Evolutionary conservation across 2,329 filamentous ascomycete genomes (phyloP), one percentile per base, ranked within the genome.

Genomic region (Ramularia endophylla): DNA sequence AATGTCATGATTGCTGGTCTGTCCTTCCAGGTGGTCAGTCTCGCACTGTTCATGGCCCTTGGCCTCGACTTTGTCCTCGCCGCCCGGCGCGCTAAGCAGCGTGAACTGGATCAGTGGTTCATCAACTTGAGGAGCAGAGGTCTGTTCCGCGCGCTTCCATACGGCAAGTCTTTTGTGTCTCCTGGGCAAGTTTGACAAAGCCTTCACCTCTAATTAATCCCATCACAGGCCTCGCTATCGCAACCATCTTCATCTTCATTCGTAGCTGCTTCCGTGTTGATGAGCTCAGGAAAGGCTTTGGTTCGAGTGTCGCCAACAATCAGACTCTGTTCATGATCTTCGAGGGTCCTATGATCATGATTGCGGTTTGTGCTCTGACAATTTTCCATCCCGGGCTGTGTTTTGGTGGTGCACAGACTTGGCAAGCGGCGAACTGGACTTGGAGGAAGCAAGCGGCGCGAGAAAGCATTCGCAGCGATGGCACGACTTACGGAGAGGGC

Each of bases 281-380:
- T 0, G 81, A 86, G 69, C 63, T 86, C 48, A 75, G 72, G 48
- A 67, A 74, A 38, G 82, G 82, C 1, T 87, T 79, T 74, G 61
- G 56, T 3, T 80, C 80, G 0, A 61, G 69, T 16, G 60, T 85
- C 52, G 73, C 72, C 58, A 67, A 71, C 50, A 57, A 74, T 28
- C 65, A 76, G 54, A 43, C 57, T 2, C 62, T 66, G 13, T 74
- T 75, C 52, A 70, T 76, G 52, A 57, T 68, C 5, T 56, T 77
- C 3, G 73, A 77, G 47, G 72, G 73, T 15, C 66, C 67, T 3
- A 75, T 76, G 71, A 71, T 78, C 37, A 61, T 62, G 3, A 54
- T 74, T 9, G 66, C 73, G 2, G 61, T 64, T n/a, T 41, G 68
- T 3, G 58, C 54, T 1, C 55, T 76, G 44, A 76, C 70, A 1